Percentiles rank a stretch among this genome's conserved stretches.
Evolutionary conservation across 139 green algal genomes (phyloP).

Genomic region (Deuterostichococcus epilithicus): DNA sequence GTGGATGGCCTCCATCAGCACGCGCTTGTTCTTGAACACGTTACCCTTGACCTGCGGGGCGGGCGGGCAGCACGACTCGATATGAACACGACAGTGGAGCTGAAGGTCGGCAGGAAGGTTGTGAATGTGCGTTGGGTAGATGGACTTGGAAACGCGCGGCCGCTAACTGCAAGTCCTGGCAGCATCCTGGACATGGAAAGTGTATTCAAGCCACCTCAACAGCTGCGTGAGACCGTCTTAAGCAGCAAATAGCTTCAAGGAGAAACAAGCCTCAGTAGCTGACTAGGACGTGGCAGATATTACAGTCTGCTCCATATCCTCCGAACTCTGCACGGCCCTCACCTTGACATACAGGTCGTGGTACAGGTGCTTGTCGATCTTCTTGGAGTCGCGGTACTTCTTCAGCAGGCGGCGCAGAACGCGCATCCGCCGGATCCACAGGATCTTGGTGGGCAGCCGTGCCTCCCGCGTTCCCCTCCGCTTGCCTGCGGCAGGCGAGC

Average conservation of each 20-base stretch:
- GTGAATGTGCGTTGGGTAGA: no score
- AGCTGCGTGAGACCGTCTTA: no score
- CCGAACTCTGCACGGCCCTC: no score
- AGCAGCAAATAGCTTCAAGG: no score
- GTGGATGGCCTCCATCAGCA: conserved; percentile 99
- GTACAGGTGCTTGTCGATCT: conserved; percentile 99
- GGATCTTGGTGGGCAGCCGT: conserved; percentile 93
- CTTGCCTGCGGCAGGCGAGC: conserved; percentile 75
- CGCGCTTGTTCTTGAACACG: conserved; percentile 99
- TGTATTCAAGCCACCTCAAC: no score
- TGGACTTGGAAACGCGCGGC: no score
- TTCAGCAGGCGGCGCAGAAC: conserved; percentile 94
- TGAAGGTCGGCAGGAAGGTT: no score
- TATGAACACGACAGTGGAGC: background rate
- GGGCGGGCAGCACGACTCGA: background rate
- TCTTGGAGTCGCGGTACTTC: conserved; percentile 99
- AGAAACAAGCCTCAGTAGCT: no score
- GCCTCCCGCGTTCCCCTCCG: conserved; percentile 95
- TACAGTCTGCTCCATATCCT: no score
- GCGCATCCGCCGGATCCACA: conserved; percentile 95
- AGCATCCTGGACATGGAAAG: no score
- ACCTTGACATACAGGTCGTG: conserved; percentile 97
- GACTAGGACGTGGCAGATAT: no score
- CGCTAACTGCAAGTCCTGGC: no score
- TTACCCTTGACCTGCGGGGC: conserved; percentile 96